Percentiles rank a stretch among this genome's conserved stretches.
Evolutionary conservation across 768 basidiomycete species (phyloP).

Genomic region (Lentinus tigrinus): DNA sequence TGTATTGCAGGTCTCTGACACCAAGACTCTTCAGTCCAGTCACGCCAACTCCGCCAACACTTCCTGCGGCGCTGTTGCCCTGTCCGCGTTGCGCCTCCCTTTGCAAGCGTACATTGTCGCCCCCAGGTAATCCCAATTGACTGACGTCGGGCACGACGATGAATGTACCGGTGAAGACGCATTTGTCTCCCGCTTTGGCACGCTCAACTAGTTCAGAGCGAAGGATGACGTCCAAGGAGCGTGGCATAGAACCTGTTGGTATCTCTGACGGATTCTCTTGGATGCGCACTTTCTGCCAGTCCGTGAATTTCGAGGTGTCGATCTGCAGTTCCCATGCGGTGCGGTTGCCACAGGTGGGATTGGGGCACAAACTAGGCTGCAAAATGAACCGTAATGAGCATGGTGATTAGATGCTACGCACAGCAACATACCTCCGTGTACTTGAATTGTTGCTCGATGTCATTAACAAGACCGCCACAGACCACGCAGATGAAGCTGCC

Average conservation of each 20-base stretch:
- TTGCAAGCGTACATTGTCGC: slow-evolving; percentile 87
- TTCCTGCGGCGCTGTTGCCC: slow-evolving; percentile 56
- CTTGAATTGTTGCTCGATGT: slow-evolving; percentile 99
- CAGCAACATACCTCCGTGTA: slow-evolving; percentile 79
- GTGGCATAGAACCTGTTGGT: slow-evolving; percentile 97
- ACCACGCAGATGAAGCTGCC: slow-evolving; percentile 93
- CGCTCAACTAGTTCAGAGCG: slow-evolving; percentile 95
- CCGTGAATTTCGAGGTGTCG: slow-evolving; percentile 93
- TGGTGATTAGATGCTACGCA: not conserved
- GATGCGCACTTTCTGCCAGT: slow-evolving; percentile 99
- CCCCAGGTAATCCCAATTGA: slow-evolving; percentile 92
- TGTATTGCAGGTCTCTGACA: slow-evolving; percentile 94
- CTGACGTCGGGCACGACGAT: slow-evolving; percentile 98
- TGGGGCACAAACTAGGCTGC: slow-evolving; percentile 91
- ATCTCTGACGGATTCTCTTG: slow-evolving; percentile 99
- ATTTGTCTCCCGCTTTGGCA: slow-evolving; percentile 99
- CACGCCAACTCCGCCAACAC: slow-evolving; percentile 77
- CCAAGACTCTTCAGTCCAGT: slow-evolving; percentile 93
- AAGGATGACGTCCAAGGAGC: slow-evolving; percentile 93
- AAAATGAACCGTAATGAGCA: not conserved
- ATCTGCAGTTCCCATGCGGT: slow-evolving; percentile 91
- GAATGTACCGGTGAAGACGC: slow-evolving; percentile 96
- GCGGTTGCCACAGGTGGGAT: slow-evolving; percentile 91
- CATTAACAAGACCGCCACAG: slow-evolving; percentile 82
- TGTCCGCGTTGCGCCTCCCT: slow-evolving; percentile 75